phyloP scores from a whole-genome alignment of 176 grass and related monocot genomes.

The Oryza glaberrima region DNA sequence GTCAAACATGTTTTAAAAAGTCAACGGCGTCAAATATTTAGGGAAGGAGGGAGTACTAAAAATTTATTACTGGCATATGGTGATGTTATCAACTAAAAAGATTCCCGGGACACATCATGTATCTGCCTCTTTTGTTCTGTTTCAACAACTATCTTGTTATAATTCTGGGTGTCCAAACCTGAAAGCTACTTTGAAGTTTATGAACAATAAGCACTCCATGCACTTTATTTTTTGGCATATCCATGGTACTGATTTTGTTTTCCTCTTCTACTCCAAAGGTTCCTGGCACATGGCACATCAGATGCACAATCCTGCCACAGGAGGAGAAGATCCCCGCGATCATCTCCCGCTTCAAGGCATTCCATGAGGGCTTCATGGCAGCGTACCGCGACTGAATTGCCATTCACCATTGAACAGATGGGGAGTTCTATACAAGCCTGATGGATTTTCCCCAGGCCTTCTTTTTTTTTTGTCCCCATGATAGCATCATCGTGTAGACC shows the following conservation, averaged over 20 bases:
- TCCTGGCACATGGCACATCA: slow-evolving; percentile 92
- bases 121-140: neutral
- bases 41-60: too few relatives aligned
- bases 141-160: neutral
- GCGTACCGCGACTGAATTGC: slow-evolving; percentile 59
- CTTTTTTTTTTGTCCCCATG: neutral
- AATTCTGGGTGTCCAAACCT: neutral
- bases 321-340: slow-evolving; percentile 93
- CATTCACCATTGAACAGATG: neutral
- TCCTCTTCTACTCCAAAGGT: slow-evolving; percentile 48
- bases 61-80: neutral
- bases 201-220: neutral
- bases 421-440: neutral
- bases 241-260: neutral
- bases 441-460: slow-evolving; percentile 20
- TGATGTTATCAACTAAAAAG: neutral
- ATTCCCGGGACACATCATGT: neutral
- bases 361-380: slow-evolving; percentile 86
- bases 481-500: slow-evolving; percentile 12
- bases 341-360: slow-evolving; percentile 67
- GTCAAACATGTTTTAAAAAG: too few relatives aligned
- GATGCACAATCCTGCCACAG: slow-evolving; percentile 95
- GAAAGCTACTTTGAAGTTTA: neutral
- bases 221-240: neutral
- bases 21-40: too few relatives aligned